phyloP scores from a whole-genome alignment of 495 filamentous ascomycete genomes.

The Melanomma pulvis-pyrius region DNA sequence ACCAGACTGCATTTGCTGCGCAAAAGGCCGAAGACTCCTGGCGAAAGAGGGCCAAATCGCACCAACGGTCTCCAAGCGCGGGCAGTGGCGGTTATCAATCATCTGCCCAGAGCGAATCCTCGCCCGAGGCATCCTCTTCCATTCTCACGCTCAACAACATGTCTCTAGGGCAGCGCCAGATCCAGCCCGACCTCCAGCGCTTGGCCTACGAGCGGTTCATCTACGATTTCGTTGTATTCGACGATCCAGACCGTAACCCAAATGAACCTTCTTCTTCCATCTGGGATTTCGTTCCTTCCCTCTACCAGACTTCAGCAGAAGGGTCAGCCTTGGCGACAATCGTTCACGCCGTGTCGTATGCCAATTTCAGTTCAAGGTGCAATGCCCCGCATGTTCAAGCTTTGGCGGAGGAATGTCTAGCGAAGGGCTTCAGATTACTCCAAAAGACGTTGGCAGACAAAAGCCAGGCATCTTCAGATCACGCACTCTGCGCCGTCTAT shows the following conservation, averaged over 20 bases:
- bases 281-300: slow-evolving; percentile 18
- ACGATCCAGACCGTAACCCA: slow-evolving; percentile 3
- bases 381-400: slow-evolving; percentile 15
- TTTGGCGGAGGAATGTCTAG: slow-evolving; percentile 19
- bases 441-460: slow-evolving; percentile 18
- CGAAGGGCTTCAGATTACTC: slow-evolving; percentile 25
- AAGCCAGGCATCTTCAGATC: slow-evolving; percentile 11
- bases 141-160: slow-evolving; percentile 4
- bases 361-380: slow-evolving; percentile 19
- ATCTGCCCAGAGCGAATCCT: not conserved
- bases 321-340: slow-evolving; percentile 13
- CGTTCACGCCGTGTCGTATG: slow-evolving; percentile 10
- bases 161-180: not conserved
- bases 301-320: slow-evolving; percentile 15
- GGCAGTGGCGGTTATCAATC: not conserved
- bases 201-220: slow-evolving; percentile 23
- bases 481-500: slow-evolving; percentile 18
- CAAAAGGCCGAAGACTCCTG: slow-evolving; percentile 33
- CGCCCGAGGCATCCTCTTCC: not conserved
- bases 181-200: slow-evolving; percentile 13
- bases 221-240: slow-evolving; percentile 27
- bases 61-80: not conserved
- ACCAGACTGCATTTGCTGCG: slow-evolving; percentile 32
- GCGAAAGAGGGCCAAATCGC: slow-evolving; percentile 28
- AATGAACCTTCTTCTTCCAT: not conserved